Conservation (phyloP, 2,329 filamentous ascomycete genomes). For the Claviceps cyperi region DNA sequence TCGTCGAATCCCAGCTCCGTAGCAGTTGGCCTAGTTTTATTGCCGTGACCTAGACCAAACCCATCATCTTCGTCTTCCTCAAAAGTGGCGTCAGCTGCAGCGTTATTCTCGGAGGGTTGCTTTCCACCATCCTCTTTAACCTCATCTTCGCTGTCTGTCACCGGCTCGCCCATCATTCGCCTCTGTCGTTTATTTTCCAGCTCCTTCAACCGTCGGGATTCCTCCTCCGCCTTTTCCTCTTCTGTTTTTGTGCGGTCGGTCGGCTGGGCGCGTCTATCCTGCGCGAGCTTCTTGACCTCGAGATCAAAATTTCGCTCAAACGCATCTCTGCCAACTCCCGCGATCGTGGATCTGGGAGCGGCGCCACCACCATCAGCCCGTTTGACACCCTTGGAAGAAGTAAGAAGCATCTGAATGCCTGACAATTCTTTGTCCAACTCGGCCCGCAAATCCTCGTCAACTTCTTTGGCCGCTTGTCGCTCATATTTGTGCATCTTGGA, state of each 20-base stretch:
- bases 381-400: slow-evolving; percentile 28
- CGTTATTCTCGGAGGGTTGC: slow-evolving; percentile 19
- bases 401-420: slow-evolving; percentile 61
- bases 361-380: slow-evolving; percentile 14
- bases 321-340: slow-evolving; percentile 47
- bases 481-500: slow-evolving; percentile 94
- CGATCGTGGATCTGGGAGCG: slow-evolving; percentile 17
- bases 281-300: slow-evolving; percentile 64
- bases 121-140: slow-evolving; percentile 26
- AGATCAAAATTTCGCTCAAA: slow-evolving; percentile 82
- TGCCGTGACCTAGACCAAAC: slow-evolving; percentile 46
- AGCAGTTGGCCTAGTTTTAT: slow-evolving; percentile 40
- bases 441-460: slow-evolving; percentile 75
- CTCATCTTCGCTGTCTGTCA: slow-evolving; percentile 48
- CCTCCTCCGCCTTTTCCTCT: slow-evolving; percentile 68
- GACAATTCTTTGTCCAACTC: slow-evolving; percentile 74
- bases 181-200: slow-evolving; percentile 70
- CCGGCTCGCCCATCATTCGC: slow-evolving; percentile 77
- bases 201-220: slow-evolving; percentile 60
- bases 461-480: slow-evolving; percentile 80
- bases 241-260: slow-evolving; percentile 82
- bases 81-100: slow-evolving; percentile 18
- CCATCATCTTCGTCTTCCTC: slow-evolving; percentile 35
- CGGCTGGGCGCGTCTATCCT: slow-evolving; percentile 73
- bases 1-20: slow-evolving; percentile 67